Evolutionary conservation across 768 basidiomycete genomes (phyloP).

Genomic region (Agaricus blazei): DNA sequence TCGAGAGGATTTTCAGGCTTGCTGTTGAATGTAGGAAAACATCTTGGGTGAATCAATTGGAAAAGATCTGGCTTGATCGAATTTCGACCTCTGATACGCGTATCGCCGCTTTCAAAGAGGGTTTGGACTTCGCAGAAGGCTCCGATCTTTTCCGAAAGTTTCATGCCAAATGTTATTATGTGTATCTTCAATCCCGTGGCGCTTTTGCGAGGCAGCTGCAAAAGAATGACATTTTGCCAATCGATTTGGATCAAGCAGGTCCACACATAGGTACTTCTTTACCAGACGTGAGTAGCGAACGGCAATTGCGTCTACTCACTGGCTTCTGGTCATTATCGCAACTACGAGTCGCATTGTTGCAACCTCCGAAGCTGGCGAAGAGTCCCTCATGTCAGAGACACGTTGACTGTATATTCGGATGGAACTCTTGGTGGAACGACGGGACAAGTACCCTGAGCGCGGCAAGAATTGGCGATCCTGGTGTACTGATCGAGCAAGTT

Average conservation of each 20-base stretch:
- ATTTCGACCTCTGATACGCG: too few relatives aligned
- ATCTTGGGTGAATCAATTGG: background rate
- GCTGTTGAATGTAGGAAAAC: background rate
- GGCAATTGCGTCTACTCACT: background rate
- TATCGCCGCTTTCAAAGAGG: background rate
- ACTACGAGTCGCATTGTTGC: background rate
- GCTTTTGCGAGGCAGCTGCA: background rate
- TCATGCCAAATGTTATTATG: background rate
- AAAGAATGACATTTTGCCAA: background rate
- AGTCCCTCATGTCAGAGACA: background rate
- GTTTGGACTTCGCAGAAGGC: background rate
- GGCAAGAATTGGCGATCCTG: background rate
- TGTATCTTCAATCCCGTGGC: background rate
- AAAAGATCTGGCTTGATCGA: too few relatives aligned
- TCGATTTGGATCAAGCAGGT: background rate
- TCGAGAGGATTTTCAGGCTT: background rate
- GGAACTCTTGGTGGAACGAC: background rate
- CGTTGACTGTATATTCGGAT: background rate
- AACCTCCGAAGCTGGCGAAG: background rate
- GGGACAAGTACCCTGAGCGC: too few relatives aligned
- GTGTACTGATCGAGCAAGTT: background rate
- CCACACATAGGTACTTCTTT: background rate
- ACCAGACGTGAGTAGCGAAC: background rate
- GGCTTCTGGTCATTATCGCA: constrained; percentile 5
- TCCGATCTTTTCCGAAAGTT: background rate